These are phyloP conservation scores for Thymus quinquecostatus DNA, from an alignment of 257 asterid genomes.

Conservation along the genomic window DNA sequence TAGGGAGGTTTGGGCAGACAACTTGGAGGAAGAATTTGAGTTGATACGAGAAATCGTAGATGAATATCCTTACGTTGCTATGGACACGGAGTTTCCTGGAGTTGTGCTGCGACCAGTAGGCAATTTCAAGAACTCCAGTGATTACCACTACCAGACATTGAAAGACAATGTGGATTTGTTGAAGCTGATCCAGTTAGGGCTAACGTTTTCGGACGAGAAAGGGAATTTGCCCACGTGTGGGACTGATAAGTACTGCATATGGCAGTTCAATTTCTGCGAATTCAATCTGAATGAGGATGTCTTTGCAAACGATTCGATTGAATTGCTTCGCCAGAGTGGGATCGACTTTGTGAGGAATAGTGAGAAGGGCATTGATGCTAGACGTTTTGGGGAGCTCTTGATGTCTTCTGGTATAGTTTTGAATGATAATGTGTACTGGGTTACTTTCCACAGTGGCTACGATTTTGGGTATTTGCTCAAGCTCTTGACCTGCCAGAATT, in stretches of 20 bases:
- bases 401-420: constrained; percentile 79
- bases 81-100: constrained; percentile 87
- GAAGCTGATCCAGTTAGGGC: constrained; percentile 74
- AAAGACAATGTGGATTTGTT: constrained; percentile 72
- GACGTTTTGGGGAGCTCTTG: constrained; percentile 69
- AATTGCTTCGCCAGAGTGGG: constrained; percentile 67
- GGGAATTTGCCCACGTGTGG: constrained; percentile 75
- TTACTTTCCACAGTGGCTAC: constrained; percentile 75
- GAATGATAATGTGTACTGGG: constrained; percentile 71
- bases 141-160: constrained; percentile 63
- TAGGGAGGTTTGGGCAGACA: constrained; percentile 78
- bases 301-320: constrained; percentile 63
- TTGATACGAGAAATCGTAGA: constrained; percentile 67
- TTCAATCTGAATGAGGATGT: constrained; percentile 69
- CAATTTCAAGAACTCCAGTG: constrained; percentile 56
- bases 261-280: constrained; percentile 83
- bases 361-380: constrained; percentile 59
- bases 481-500: constrained; percentile 65
- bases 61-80: constrained; percentile 67
- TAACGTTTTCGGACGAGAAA: constrained; percentile 68
- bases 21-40: constrained; percentile 67
- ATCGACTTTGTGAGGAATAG: constrained; percentile 58
- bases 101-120: constrained; percentile 65
- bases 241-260: constrained; percentile 60
- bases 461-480: constrained; percentile 79